Conservation (phyloP, 2,329 filamentous ascomycete genomes). For the Colletotrichum zoysiae region DNA sequence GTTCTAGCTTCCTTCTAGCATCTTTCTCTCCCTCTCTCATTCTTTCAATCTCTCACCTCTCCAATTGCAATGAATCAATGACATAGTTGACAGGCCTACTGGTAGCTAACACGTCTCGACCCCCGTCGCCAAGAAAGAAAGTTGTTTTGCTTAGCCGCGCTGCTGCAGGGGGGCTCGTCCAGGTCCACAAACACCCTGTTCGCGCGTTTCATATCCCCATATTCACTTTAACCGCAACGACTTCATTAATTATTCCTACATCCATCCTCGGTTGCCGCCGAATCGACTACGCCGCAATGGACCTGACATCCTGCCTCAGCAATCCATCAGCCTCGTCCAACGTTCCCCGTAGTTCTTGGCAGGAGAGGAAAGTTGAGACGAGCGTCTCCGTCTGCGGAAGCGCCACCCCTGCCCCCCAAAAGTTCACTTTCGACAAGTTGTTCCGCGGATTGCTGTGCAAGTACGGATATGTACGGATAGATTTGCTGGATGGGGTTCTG, state of each 20-base stretch:
- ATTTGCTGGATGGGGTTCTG: constrained; percentile 3
- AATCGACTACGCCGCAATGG: constrained; percentile 21
- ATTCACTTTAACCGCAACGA: constrained; percentile 38
- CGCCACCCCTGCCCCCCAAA: constrained; percentile 18
- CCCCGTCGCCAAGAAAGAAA: constrained; percentile 23
- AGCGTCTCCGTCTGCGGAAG: constrained; percentile 23
- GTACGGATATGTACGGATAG: constrained; percentile 3
- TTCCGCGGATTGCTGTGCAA: constrained; percentile 11
- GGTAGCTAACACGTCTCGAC: background rate
- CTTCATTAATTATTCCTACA: constrained; percentile 31
- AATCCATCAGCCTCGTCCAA: constrained; percentile 36
- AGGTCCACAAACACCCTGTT: constrained; percentile 33
- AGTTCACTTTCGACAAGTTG: constrained; percentile 13
- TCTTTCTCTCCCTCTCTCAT: background rate
- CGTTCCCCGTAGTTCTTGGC: constrained; percentile 37
- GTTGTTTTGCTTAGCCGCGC: constrained; percentile 40
- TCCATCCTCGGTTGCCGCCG: constrained; percentile 38
- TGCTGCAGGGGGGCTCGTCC: constrained; percentile 28
- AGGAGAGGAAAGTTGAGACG: constrained; percentile 36
- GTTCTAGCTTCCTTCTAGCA: background rate
- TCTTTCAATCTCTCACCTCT: background rate
- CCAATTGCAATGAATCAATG: background rate
- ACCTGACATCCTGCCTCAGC: constrained; percentile 2
- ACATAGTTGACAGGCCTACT: background rate
- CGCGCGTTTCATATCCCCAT: constrained; percentile 35